Base-by-base conservation (phyloP, 768 basidiomycete species). In the Russula olivacea region DNA sequence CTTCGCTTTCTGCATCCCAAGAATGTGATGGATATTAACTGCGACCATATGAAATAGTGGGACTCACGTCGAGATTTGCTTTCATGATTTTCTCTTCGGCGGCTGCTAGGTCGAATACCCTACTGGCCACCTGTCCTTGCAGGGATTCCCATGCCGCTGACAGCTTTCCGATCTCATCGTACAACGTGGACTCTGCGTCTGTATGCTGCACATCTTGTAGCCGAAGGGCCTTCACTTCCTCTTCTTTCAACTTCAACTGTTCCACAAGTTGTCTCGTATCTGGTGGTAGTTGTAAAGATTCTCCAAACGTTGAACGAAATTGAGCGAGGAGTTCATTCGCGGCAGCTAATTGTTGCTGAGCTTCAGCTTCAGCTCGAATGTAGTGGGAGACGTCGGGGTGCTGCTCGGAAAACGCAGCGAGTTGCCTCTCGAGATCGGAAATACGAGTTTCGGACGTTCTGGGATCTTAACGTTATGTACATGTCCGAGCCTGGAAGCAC, bases 81-180 rank as follows among this genome's bases (percentile, higher is more conserved):
- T 87, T 89, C 54, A 77, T 75, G 55, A 95, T 69, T 61, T 82
- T 83, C 28, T 91, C 88, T 71, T 98, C 95, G 68, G 87, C 75
- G 6, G 74, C 77, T 28, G 80, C 76, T n/a, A 97, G 78, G 59
- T 93, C 89, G 67, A 91, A 91, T 1, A 94, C 83, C 74, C 96
- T 97, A 72, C 80, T 88, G 69, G 88, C 84, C 43, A 93, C 80
- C 67, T 92, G 90, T 38, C 81, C 80, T 66, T 95, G 91, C 25
- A 93, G 78, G 25, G 80, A 75, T 70, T 96, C 92, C 91, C 93
- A 98, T 0, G 92, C 85, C 38, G 85, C 80, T 17, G 93, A 92
- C 17, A 99, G 70, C 65, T 86, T 85, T 64, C 96, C 93, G 7
- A 98, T 75, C 74, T 98, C 95, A 21, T 83, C 77, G 68, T 90